Evolutionary conservation across 2,329 filamentous ascomycete species (phyloP).

Genomic region (Cercospora zeae-maydis): DNA sequence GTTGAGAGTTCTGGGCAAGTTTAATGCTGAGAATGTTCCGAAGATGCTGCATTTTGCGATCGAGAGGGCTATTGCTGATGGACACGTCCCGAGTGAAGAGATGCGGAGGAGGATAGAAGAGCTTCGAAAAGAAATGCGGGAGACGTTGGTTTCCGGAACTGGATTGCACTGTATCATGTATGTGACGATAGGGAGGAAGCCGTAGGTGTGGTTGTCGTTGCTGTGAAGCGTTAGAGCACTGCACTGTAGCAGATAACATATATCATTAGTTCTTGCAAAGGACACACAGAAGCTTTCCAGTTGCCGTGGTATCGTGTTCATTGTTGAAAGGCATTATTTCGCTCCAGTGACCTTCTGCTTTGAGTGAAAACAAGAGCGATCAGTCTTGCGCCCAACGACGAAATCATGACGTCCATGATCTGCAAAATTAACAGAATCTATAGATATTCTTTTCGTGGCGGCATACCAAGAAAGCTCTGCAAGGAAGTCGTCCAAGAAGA

Average conservation of each 20-base stretch:
- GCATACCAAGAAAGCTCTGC: not conserved
- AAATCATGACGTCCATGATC: not conserved
- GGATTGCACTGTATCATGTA: constrained; percentile 13
- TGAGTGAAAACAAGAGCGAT: not conserved
- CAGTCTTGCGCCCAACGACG: not conserved
- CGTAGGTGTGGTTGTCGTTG: not conserved
- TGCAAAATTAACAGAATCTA: not conserved
- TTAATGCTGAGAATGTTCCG: constrained; percentile 10
- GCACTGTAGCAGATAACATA: not conserved
- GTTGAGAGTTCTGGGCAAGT: constrained; percentile 15
- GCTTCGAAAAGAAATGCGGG: constrained; percentile 14
- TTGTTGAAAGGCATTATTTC: not conserved
- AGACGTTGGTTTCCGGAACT: not conserved
- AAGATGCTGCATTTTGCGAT: constrained; percentile 18
- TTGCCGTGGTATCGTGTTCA: not conserved
- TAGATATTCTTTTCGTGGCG: not conserved
- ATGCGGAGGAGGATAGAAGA: constrained; percentile 5
- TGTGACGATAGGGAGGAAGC: constrained; percentile 17
- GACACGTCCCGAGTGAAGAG: not conserved
- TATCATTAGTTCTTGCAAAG: not conserved
- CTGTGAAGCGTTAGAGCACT: not conserved
- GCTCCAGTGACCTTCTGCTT: not conserved
- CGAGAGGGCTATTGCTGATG: constrained; percentile 7
- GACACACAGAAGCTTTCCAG: not conserved
- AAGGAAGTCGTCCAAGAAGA: not conserved